Evolutionary conservation across 1,284 basidiomycete genomes (phyloP).

Genomic region (Chiua sp.): DNA sequence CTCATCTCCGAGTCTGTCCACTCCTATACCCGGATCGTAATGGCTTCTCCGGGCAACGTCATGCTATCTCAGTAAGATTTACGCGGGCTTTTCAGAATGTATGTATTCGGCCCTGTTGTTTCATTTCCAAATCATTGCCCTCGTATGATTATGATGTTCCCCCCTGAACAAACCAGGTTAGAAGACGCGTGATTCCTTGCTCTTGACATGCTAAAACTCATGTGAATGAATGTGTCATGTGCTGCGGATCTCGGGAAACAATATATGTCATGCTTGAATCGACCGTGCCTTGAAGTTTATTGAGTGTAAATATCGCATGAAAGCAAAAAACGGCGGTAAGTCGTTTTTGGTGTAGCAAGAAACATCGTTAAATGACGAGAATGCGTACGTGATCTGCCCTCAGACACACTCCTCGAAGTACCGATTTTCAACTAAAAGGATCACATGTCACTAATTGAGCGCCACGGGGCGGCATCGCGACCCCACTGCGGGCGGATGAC

Average conservation of each 20-base stretch:
- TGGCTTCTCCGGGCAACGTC: slow-evolving; percentile 7
- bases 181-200: too few species aligned
- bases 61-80: background rate
- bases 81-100: background rate
- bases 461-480: slow-evolving; percentile 8
- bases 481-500: slow-evolving; percentile 5
- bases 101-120: background rate
- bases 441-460: background rate
- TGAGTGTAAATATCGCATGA: background rate
- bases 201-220: slow-evolving; percentile 2
- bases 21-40: background rate
- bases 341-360: slow-evolving; percentile 1
- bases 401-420: background rate
- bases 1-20: slow-evolving; percentile 1
- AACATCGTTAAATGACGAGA: too few species aligned
- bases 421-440: background rate
- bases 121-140: background rate
- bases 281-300: slow-evolving; percentile 7
- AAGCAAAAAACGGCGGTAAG: background rate
- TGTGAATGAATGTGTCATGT: slow-evolving; percentile 15
- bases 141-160: background rate
- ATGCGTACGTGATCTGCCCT: background rate
- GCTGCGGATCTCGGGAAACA: background rate
- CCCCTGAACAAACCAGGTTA: too few species aligned
- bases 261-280: slow-evolving; percentile 2